These are phyloP conservation scores for Lachancea thermotolerans DNA, from an alignment of 805 yeast genomes.

Conservation along the genomic window DNA sequence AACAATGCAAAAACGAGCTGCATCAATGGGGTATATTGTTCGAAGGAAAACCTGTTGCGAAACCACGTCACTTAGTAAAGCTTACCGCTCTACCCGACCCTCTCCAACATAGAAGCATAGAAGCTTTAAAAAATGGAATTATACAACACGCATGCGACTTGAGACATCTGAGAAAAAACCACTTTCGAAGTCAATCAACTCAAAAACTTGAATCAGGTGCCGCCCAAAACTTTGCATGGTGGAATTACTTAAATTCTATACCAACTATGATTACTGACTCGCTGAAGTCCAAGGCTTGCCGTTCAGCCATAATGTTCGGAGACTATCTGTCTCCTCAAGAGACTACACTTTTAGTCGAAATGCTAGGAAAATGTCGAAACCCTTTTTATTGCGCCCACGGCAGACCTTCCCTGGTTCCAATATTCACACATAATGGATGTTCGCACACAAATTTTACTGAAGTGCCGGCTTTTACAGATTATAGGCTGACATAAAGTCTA, in stretches of 20 bases:
- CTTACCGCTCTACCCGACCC: background rate
- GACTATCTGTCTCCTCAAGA: conserved; percentile 38
- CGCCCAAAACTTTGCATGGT: conserved; percentile 31
- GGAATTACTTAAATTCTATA: conserved; percentile 34
- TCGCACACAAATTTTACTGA: background rate
- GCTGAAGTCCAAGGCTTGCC: conserved; percentile 58
- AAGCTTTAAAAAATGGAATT: conserved; percentile 34
- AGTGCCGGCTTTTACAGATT: background rate
- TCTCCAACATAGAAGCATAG: background rate
- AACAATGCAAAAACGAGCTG: conserved; percentile 27
- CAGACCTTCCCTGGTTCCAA: conserved; percentile 62
- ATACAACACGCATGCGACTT: conserved; percentile 42
- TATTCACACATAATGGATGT: background rate
- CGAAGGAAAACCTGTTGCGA: conserved; percentile 1
- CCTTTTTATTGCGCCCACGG: conserved; percentile 89
- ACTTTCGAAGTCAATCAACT: background rate
- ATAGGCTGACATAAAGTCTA: background rate
- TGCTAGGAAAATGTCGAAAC: conserved; percentile 41
- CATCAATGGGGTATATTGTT: conserved; percentile 41
- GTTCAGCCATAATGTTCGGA: conserved; percentile 69
- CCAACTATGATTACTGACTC: conserved; percentile 47
- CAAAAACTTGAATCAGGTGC: background rate
- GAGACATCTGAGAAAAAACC: conserved; percentile 7
- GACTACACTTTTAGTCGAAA: conserved; percentile 39
- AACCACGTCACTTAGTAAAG: background rate